Evolutionary conservation across 108 stramenopile genomes (phyloP), one percentile per base, ranked within the genome.

Genomic region (Pseudonitzschia multistriata): DNA sequence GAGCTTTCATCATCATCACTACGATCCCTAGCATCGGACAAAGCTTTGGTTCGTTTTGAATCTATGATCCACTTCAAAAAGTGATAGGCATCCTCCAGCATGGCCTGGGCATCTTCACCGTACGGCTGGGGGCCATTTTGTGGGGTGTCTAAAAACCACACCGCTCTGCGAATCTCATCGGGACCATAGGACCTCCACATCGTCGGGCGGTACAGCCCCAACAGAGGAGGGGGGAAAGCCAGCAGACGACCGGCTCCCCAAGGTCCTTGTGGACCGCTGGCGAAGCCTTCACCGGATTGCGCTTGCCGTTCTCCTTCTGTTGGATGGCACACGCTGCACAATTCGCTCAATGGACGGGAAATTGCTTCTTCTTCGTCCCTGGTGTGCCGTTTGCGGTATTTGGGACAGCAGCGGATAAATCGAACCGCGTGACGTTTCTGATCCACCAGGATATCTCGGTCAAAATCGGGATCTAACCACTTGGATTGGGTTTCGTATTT

Each of bases 141-240:
- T 39, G 81, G 61, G 19, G 84, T 86, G 48, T 89, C 88, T 29
- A 89, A 47, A 31, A 85, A 77, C 88, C 88, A 89, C 25, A 61
- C 70, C 13, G 81, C 72, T 21, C 85, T 66, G 24, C 83, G 73
- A 6, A 89, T 79, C 37, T 81, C 77, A 55, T 84, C 81, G 10
- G 76, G 71, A 34, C 88, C 88, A 70, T 89, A 71, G 39, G 83
- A 89, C 24, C 88, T 66, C 88, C 88, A 89, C 62, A 86, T 56
- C 2, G 83, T 85, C 3, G 88, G 88, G 3, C 83, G 73, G 72
- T 78, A 80, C 7, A 83, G 27, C 17, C 67, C 66, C 7, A 49
- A 21, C n/a, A 84, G 19, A 24, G 83, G 81, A 49, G 83, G 79
- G 0, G 74, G 73, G 24, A 37, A 10, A 0, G 67, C 72, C 10